Evolutionary conservation across 148 eudicot species (phyloP), one percentile per base, ranked within the genome.

Genomic region (Rhododendron henanense): DNA sequence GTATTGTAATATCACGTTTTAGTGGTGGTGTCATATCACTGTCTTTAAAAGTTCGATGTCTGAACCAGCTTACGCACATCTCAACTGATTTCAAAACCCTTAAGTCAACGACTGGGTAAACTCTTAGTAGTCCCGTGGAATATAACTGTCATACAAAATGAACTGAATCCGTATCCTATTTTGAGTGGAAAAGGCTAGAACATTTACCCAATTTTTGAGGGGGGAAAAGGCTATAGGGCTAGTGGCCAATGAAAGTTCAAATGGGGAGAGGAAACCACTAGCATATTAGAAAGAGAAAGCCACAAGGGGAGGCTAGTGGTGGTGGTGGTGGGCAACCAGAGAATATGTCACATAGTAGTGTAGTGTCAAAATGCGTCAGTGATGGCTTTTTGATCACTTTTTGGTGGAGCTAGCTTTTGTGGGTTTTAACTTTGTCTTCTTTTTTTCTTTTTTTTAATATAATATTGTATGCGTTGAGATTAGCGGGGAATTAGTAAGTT

Each of bases 291-390:
- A 71, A 85, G 85, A 57, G 82, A 79, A 76, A 79, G 65, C 65
- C 65, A 59, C 4, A 21, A 82, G 87, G 83, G 81, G 75, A 74
- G 76, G 77, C 51, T 77, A 71, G 81, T 86, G 83, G 35, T 81
- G 83, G 33, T 81, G 35, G 35, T 33, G 87, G 96, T 92, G 94
- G 90, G 84, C 87, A 90, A 78, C 81, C 81, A 47, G 11, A 78
- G 57, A 78, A 78, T 78, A 78, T 47, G 81, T 78, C 73, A 25
- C 73, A 67, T 25, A 67, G 33, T 67, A 67, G 73, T 10, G 15
- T 59, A 59, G 57, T 88, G 90, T 89, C 91, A 91, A 90, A 86
- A 86, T 92, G 87, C 25, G 50, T 71, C 48, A 87, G 87, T 86
- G 88, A 90, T 88, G 84, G 87, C 84, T 15, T 71, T 45, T 16